Percentiles rank a stretch among this genome's conserved stretches.
Evolutionary conservation across 257 asterid genomes (phyloP).

Genomic region (Solanum ossicruentum): DNA sequence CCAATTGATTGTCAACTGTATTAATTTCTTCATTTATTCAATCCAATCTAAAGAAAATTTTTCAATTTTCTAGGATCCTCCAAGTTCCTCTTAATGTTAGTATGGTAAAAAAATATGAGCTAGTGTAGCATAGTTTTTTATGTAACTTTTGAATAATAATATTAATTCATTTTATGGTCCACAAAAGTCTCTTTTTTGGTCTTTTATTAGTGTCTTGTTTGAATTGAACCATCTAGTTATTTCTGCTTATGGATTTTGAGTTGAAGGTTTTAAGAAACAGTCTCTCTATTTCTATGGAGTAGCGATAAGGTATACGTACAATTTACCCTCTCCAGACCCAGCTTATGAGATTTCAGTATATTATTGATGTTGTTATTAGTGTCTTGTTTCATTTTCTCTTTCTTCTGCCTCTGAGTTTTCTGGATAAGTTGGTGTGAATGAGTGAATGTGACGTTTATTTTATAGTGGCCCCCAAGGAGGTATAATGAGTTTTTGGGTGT

Average conservation of each 20-base stretch:
- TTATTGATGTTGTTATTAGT: too few relatives aligned
- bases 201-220: background rate
- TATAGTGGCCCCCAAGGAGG: background rate
- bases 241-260: too few relatives aligned
- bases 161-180: background rate
- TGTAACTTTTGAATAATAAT: background rate
- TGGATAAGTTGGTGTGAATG: background rate
- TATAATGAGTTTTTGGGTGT: background rate
- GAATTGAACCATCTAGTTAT: too few relatives aligned
- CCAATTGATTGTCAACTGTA: background rate
- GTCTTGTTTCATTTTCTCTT: background rate
- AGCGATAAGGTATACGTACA: too few relatives aligned
- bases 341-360: too few relatives aligned
- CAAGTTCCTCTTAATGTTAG: background rate
- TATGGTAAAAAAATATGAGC: background rate
- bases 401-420: background rate
- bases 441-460: background rate
- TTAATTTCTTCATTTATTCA: slow-evolving; percentile 25
- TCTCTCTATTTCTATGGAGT: too few relatives aligned
- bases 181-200: too few relatives aligned
- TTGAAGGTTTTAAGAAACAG: too few relatives aligned
- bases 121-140: background rate
- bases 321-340: too few relatives aligned
- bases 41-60: background rate
- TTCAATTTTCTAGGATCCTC: background rate